Conservation (phyloP, 805 yeast genomes). For the Yarrowia hollandica region DNA sequence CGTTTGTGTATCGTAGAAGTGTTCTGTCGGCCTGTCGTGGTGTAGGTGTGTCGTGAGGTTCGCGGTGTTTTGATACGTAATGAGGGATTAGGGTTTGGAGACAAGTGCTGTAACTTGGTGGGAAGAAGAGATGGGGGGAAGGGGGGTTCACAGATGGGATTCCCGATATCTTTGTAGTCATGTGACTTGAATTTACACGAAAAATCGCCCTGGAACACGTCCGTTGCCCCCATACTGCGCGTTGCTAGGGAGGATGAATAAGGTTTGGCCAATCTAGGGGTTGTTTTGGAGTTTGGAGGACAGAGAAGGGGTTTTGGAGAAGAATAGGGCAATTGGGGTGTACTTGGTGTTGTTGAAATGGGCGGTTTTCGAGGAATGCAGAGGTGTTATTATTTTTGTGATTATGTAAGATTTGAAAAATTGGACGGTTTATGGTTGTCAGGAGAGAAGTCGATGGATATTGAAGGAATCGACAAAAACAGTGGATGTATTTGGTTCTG, state of each 20-base stretch:
- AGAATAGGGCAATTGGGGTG: not conserved
- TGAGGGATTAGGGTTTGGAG: not conserved
- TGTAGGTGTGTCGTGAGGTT: not conserved
- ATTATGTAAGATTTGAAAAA: too few relatives aligned
- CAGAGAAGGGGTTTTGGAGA: not conserved
- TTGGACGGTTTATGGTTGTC: too few relatives aligned
- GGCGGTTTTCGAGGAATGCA: too few relatives aligned
- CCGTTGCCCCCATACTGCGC: not conserved
- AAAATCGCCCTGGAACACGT: not conserved
- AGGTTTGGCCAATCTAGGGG: conserved; percentile 1
- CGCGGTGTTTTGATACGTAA: not conserved
- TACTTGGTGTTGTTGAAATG: not conserved
- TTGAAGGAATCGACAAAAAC: too few relatives aligned
- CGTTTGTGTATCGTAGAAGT: too few relatives aligned
- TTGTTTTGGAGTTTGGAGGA: too few relatives aligned
- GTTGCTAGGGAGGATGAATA: not conserved
- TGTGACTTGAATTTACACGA: not conserved
- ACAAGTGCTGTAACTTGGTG: too few relatives aligned
- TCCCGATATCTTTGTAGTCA: not conserved
- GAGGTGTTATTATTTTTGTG: too few relatives aligned
- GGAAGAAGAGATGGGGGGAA: not conserved
- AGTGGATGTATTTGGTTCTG: too few relatives aligned
- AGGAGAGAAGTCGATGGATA: too few relatives aligned
- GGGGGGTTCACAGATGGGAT: too few relatives aligned
- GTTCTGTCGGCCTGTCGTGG: not conserved